Base-by-base conservation (phyloP, 192 early-diverging fungal species). In the Coemansia sp. region DNA sequence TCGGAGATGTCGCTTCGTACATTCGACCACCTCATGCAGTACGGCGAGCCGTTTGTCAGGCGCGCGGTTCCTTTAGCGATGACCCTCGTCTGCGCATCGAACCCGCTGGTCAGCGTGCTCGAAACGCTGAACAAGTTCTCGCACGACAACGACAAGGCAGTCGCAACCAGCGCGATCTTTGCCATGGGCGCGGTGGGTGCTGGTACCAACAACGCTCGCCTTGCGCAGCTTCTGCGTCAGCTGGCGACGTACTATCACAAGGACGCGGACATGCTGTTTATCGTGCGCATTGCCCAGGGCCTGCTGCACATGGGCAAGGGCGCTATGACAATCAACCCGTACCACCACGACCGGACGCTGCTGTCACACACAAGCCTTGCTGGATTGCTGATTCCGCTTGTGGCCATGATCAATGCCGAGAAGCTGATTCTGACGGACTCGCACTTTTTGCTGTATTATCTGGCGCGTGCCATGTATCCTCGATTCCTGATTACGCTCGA, bases 1-100 rank as follows among this genome's bases (percentile, higher is more conserved):
- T 83, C 91, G 5, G 96, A 97, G 72, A 99, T 99, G 98, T 87
- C 94, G 17, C 82, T 99, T 76, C 89, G 96, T 52, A 87, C 91
- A 11, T 98, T 98, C 72, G 96, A 97, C 61, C 97, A 99, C 73
- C 78, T 99, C 83, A 98, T 98, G 96, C 97, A 99, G 71, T 99
- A 98, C 86, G 97, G 97, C 51, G 96, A 97, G 75, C 90, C 95
- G 12, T 92, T 93, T 14, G 96, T 98, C 75, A 91, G 98, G 63
- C 89, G 91, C 48, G 85, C 95, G 5, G 98, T 99, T 38, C 98
- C 98, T 36, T 85, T 99, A 41, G 97, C 96, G 12, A 90, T 98
- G 55, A 96, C 94, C 51, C 78, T 99, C 17, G 85, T 97, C 32
- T 99, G 94, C 77, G 94, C 95, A 20, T 98, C 96, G 8, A 98